Evolutionary conservation across 192 early-diverging fungal species (phyloP), one percentile per base, ranked within the genome.

Genomic region (Coemansia sp.): DNA sequence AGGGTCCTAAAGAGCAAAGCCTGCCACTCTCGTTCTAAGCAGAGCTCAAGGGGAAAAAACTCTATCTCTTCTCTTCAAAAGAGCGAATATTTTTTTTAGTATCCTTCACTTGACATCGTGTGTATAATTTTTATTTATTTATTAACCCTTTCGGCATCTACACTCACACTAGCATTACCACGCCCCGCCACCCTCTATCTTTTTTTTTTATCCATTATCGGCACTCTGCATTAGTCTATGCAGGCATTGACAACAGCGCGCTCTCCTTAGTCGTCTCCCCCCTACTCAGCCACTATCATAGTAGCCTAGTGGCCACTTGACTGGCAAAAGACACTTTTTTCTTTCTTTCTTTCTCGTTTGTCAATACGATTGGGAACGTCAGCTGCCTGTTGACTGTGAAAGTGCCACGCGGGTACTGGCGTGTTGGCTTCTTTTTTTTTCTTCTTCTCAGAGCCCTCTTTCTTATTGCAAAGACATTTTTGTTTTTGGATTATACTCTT

Each of bases 171-270:
- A 59, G 55, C 61, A 41, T 24, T 63, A 27, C 20, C 36, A 41
- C 34, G 55, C 55, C 16, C 31, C 29, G 29, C 55, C 55, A 59
- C 29, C 13, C 55, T 33, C 55, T 59, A 59, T 59, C 31, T 63
- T 60, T 60, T n/a, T 61, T 27, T 60, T n/a, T 61, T 61, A 38
- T 61, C 33, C 34, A 42, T 11, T 24, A 42, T 63, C 61, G 49
- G 61, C 61, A 63, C 34, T 63, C 61, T 49, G 36, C 70, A 71
- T 71, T 71, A 55, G 55, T 71, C 46, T 71, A 64, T 71, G 70
- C 70, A 71, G 70, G 42, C 70, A 71, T 71, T 71, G 70, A 71
- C 63, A 70, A 63, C 61, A 64, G 44, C 16, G 62, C 29, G 57
- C 34, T 33, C 13, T 34, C 54, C 68, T 11, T 27, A 46, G 57